phyloP scores from a whole-genome alignment of 2,329 filamentous ascomycete genomes.

The Xylaria sp. region DNA sequence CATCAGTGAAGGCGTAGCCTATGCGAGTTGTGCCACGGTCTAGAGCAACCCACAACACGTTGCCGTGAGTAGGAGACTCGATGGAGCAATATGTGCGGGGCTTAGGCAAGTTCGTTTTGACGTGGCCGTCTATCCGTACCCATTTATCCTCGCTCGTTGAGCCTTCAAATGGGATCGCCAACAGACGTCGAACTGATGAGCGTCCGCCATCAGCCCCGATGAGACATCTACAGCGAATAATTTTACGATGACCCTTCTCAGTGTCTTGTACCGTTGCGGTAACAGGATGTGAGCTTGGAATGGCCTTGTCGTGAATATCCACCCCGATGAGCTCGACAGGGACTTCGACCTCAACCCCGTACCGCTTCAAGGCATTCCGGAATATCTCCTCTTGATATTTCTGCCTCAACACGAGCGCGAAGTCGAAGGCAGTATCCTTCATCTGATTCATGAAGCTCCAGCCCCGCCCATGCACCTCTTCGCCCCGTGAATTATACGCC shows the following conservation, averaged over 20 bases:
- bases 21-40: conserved; percentile 64
- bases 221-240: conserved; percentile 55
- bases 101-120: conserved; percentile 61
- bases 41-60: conserved; percentile 64
- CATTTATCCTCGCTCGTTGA: conserved; percentile 61
- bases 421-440: conserved; percentile 61
- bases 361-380: conserved; percentile 50
- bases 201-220: conserved; percentile 63
- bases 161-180: conserved; percentile 61
- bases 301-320: conserved; percentile 44
- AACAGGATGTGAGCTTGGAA: conserved; percentile 11
- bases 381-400: conserved; percentile 66
- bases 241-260: conserved; percentile 11
- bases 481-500: conserved; percentile 58
- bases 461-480: conserved; percentile 55
- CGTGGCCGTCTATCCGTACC: conserved; percentile 61
- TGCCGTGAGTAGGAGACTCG: conserved; percentile 62
- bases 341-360: conserved; percentile 49
- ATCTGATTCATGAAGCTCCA: conserved; percentile 65
- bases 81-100: conserved; percentile 59
- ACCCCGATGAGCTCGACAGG: conserved; percentile 52
- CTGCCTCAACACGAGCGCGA: conserved; percentile 63
- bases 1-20: conserved; percentile 61
- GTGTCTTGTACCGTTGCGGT: conserved; percentile 23
- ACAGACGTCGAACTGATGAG: conserved; percentile 58